phyloP scores from a whole-genome alignment of 2,329 filamentous ascomycete genomes.

The Sporothrix pallida region DNA sequence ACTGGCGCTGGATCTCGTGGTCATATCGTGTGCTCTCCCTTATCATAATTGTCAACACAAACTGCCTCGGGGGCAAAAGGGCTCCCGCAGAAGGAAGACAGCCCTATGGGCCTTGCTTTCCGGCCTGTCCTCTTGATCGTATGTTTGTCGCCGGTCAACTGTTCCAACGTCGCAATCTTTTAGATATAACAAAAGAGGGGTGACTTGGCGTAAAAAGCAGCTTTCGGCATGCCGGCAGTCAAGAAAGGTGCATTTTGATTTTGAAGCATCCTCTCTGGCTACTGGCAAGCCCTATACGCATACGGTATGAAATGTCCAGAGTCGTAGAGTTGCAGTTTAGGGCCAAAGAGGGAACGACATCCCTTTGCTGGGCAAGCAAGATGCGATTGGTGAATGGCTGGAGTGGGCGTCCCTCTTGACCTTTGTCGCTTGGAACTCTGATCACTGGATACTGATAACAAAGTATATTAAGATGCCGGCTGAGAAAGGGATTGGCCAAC shows the following conservation, averaged over 20 bases:
- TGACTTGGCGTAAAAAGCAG: not conserved
- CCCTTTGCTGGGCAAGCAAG: not conserved
- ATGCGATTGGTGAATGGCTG: slow-evolving; percentile 19
- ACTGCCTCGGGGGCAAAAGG: not conserved
- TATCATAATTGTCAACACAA: not conserved
- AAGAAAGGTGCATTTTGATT: too few species aligned
- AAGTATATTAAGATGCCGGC: not conserved
- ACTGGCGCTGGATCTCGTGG: slow-evolving; percentile 1
- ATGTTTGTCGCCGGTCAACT: not conserved
- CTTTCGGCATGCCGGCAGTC: too few species aligned
- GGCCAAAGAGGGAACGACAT: not conserved
- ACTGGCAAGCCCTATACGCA: not conserved
- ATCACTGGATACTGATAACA: not conserved
- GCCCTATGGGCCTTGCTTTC: slow-evolving; percentile 5
- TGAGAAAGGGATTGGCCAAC: not conserved
- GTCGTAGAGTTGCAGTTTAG: not conserved
- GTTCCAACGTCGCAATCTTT: not conserved
- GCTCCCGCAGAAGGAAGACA: not conserved
- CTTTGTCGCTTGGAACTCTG: not conserved
- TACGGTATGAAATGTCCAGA: not conserved
- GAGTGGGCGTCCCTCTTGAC: not conserved
- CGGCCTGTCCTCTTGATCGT: not conserved
- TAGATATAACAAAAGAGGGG: not conserved
- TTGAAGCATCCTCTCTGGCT: not conserved
- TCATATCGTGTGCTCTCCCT: not conserved